Evolutionary conservation across 371 early-diverging fungal species (phyloP), one percentile per base, ranked within the genome.

Genomic region (Mortierella sp.): DNA sequence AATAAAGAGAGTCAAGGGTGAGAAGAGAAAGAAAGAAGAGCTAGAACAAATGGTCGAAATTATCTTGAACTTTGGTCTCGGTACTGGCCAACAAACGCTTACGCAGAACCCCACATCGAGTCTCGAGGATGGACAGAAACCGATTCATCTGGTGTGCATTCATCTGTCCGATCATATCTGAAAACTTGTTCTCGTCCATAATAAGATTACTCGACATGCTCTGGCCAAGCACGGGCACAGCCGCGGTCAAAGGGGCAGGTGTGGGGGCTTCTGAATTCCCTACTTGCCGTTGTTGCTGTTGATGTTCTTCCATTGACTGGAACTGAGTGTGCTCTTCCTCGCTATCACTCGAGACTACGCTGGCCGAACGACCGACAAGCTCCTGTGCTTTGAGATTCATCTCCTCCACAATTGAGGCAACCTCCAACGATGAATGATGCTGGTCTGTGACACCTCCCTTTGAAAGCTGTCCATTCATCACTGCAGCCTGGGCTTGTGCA

Each of bases 101-200:
- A 4, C 78, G 70, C 47, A 76, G 41, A 17, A 61, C 56, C 19
- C 78, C 78, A 30, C 78, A 76, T 30, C 84, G 82, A 21, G 78
- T 79, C 64, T 84, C 84, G 14, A 84, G 72, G 64, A 81, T 79
- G 30, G 66, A 78, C 50, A 86, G 55, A 63, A 84, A 84, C 19
- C 81, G 80, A 72, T 84, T 80, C 80, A 86, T 84, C 63, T 84
- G 84, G 50, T 76, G 75, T 15, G 72, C 79, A 54, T 84, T 82
- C 85, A 86, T 84, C 50, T 82, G 79, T 26, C 73, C 72, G 50
- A 84, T 75, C 41, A 83, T 54, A 31, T 81, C 81, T 9, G 70
- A 54, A 59, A 84, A 84, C 54, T 79, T 76, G 59, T 48, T 49
- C 52, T 82, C 82, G 21, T 84, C 81, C 64, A 76, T 42, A 28